These are phyloP conservation scores for Verbena officinalis DNA, from an alignment of 257 asterid species.

Conservation along the genomic window DNA sequence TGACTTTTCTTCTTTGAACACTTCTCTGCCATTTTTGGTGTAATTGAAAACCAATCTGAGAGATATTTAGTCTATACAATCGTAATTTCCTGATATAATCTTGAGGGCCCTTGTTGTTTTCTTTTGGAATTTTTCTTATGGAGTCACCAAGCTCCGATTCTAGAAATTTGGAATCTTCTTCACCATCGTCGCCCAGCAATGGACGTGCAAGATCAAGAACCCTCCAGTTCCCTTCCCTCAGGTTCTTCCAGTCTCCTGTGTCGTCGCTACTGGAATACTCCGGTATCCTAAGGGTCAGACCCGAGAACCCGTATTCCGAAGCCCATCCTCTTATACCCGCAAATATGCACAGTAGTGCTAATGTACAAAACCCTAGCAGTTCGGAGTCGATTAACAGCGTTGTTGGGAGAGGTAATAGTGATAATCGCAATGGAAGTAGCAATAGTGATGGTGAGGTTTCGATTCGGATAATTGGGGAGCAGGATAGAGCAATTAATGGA, in stretches of 20 bases:
- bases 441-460: constrained; percentile 59
- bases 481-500: constrained; percentile 37
- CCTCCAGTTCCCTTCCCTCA: constrained; percentile 45
- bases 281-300: constrained; percentile 52
- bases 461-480: constrained; percentile 62
- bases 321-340: constrained; percentile 37
- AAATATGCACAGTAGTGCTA: constrained; percentile 1
- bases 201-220: constrained; percentile 33
- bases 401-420: constrained; percentile 20
- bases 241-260: constrained; percentile 54
- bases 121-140: constrained; percentile 11
- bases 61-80: neutral
- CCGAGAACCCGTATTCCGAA: constrained; percentile 48
- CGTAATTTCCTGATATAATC: neutral
- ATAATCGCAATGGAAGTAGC: constrained; percentile 36
- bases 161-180: constrained; percentile 28
- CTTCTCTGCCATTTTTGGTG: constrained; percentile 11
- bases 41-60: neutral
- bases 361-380: constrained; percentile 24
- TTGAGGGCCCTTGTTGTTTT: constrained; percentile 1
- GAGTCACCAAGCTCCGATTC: constrained; percentile 35
- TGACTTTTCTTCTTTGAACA: constrained; percentile 24
- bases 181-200: constrained; percentile 31
- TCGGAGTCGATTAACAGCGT: constrained; percentile 19
- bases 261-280: constrained; percentile 61